phyloP scores from a whole-genome alignment of 2,329 filamentous ascomycete genomes.

The Hymenoscyphus infarciens region DNA sequence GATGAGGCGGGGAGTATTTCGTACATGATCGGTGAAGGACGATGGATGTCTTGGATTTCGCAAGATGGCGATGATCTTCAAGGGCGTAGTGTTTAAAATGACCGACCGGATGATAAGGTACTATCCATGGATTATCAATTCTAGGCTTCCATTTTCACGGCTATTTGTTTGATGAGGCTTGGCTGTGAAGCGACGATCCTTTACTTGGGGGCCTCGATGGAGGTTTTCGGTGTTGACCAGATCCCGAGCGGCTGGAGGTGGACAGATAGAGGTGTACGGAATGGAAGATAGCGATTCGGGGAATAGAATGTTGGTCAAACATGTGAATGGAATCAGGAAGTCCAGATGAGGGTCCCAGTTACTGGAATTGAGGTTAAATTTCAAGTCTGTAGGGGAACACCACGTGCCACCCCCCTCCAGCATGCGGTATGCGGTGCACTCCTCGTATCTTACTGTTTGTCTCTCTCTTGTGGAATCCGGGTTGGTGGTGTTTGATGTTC shows the following conservation, averaged over 20 bases:
- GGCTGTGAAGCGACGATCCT: background rate
- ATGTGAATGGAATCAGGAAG: background rate
- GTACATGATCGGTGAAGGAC: background rate
- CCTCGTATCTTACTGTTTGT: background rate
- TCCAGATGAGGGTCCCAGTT: background rate
- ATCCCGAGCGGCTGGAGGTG: too few species aligned
- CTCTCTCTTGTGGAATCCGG: background rate
- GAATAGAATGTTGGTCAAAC: background rate
- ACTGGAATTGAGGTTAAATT: conserved; percentile 1
- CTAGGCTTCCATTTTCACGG: conserved; percentile 1
- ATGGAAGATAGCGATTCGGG: background rate
- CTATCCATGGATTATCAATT: background rate
- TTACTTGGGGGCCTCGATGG: too few species aligned
- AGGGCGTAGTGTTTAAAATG: background rate
- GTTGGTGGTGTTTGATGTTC: background rate
- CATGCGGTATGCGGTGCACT: background rate
- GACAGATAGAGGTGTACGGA: background rate
- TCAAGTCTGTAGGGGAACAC: background rate
- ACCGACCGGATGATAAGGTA: background rate
- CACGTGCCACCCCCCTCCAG: background rate
- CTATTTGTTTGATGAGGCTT: background rate
- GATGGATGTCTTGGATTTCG: background rate
- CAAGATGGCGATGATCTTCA: background rate
- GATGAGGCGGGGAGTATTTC: background rate
- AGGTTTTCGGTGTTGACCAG: too few species aligned